Percentiles rank a stretch among this genome's conserved stretches.
Evolutionary conservation across 768 basidiomycete genomes (phyloP).

Genomic region (Krasilnikovozyma curviuscula): DNA sequence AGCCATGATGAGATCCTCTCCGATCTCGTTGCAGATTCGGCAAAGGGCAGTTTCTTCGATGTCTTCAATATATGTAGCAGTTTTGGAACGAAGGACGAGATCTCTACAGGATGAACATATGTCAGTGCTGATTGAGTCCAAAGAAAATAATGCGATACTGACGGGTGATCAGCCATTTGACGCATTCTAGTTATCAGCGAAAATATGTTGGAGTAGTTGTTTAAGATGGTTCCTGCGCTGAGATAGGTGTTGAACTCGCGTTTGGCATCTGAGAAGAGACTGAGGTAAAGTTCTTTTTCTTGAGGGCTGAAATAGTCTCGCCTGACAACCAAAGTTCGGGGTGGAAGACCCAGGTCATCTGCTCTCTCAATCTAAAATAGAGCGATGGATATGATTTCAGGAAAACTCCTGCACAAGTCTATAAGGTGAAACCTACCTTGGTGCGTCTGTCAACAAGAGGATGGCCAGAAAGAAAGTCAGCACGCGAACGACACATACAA

Average conservation of each 20-base stretch:
- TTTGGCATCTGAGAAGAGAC: constrained; percentile 74
- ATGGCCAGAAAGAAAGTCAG: neutral
- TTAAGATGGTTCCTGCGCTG: constrained; percentile 70
- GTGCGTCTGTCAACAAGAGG: neutral
- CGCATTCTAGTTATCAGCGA: constrained; percentile 78
- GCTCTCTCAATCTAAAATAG: constrained; percentile 61
- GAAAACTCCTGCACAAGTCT: too few relatives aligned
- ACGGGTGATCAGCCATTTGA: constrained; percentile 70
- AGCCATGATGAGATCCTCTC: constrained; percentile 88
- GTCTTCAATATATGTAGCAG: constrained; percentile 9
- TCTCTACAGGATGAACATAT: too few relatives aligned
- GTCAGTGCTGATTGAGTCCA: too few relatives aligned
- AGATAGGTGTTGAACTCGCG: constrained; percentile 79
- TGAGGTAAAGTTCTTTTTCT: constrained; percentile 79
- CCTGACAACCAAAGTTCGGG: constrained; percentile 69
- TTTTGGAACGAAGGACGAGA: constrained; percentile 9
- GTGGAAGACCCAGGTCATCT: constrained; percentile 88
- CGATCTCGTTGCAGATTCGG: constrained; percentile 86
- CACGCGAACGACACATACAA: neutral
- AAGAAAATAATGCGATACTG: too few relatives aligned
- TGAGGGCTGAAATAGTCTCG: constrained; percentile 87
- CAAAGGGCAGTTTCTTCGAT: constrained; percentile 34
- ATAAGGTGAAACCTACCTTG: too few relatives aligned
- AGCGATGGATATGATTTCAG: too few relatives aligned
- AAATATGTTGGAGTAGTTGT: constrained; percentile 35